Conservation (phyloP, 2,329 filamentous ascomycete genomes). For the Colletotrichum ledebouriae region DNA sequence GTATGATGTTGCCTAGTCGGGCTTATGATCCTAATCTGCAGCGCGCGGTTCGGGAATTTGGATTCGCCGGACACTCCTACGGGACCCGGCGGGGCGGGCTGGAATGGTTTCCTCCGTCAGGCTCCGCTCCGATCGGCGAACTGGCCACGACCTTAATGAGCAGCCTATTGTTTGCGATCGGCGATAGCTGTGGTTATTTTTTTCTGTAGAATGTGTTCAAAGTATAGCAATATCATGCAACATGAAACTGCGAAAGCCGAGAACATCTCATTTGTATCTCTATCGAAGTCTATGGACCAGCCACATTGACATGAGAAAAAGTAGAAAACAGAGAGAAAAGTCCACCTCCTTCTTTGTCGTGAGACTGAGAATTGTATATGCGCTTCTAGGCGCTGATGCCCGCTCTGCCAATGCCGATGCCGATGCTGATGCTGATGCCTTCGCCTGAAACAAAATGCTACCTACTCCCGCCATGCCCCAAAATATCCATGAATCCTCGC, state of each 20-base stretch:
- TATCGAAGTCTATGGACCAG: background rate
- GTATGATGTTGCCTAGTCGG: background rate
- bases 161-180: no score
- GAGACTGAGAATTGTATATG: slow-evolving; percentile 18
- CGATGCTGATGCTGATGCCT: background rate
- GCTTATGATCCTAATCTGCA: background rate
- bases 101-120: no score
- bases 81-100: no score
- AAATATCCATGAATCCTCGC: background rate
- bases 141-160: no score
- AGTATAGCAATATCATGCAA: background rate
- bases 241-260: background rate
- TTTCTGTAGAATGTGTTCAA: no score
- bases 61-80: no score
- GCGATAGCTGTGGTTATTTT: no score
- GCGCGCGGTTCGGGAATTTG: background rate
- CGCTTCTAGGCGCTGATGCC: slow-evolving; percentile 2
- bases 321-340: background rate
- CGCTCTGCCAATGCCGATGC: background rate
- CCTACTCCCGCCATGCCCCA: background rate
- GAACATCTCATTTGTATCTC: background rate
- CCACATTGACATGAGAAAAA: background rate
- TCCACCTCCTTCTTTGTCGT: background rate
- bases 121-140: background rate
- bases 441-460: background rate